phyloP scores from a whole-genome alignment of 352 stramenopile species.

The Pythium aquatile region DNA sequence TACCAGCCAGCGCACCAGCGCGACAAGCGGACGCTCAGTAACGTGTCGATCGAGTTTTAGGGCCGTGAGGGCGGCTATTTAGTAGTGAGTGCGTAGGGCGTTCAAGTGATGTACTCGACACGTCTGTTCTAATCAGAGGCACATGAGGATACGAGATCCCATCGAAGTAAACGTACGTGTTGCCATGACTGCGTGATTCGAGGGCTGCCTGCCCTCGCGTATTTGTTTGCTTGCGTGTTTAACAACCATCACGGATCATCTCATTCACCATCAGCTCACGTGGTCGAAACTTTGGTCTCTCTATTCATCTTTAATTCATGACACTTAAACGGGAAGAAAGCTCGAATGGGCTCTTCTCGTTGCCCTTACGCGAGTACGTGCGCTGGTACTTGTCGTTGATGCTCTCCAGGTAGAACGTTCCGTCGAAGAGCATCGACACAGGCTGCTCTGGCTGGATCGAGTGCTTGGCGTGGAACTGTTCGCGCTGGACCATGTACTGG shows the following conservation, averaged over 20 bases:
- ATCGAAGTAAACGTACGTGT: too few relatives aligned
- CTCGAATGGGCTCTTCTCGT: neutral
- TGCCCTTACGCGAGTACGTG: constrained; percentile 74
- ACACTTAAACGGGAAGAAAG: neutral
- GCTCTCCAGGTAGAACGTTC: constrained; percentile 91
- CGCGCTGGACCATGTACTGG: constrained; percentile 89
- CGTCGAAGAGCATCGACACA: constrained; percentile 58
- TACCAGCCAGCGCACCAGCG: constrained; percentile 15
- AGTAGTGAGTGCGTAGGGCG: neutral
- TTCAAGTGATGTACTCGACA: neutral
- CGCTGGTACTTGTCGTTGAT: constrained; percentile 90
- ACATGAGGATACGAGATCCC: too few relatives aligned
- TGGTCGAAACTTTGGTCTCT: too few relatives aligned
- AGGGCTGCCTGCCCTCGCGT: too few relatives aligned
- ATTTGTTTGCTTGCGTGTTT: too few relatives aligned
- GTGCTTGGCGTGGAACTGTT: constrained; percentile 72
- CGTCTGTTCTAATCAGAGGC: too few relatives aligned
- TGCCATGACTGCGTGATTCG: too few relatives aligned
- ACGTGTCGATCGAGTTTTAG: constrained; percentile 67
- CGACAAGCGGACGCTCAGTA: constrained; percentile 43
- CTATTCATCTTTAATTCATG: too few relatives aligned
- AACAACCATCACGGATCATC: too few relatives aligned
- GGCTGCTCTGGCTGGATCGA: constrained; percentile 73
- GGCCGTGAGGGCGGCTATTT: neutral
- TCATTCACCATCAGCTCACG: too few relatives aligned